Evolutionary conservation across 305 asterid genomes (phyloP), one percentile per base, ranked within the genome.

Genomic region (Fraxinus floribunda): DNA sequence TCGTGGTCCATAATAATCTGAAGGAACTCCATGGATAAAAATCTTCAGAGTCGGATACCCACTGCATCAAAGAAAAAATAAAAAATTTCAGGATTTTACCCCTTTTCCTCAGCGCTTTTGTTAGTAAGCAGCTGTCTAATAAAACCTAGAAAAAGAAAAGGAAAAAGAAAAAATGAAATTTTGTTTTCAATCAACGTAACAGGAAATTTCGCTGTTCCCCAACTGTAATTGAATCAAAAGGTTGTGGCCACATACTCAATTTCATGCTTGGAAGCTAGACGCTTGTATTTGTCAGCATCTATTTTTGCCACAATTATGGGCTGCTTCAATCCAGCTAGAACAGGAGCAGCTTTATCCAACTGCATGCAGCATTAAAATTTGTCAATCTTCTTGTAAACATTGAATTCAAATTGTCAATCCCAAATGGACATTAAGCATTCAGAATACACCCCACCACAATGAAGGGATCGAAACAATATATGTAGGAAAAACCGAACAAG

Each of bases 11-110:
- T 84, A 82, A 84, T 95, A 95, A 30, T 95, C 97, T 55, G 97
- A 89, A 77, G 98, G 89, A 78, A 95, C 94, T 86, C 97, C 98
- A 88, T 91, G 97, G 86, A 89, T 88, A 88, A 93, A 95, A 83
- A 95, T 83, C 93, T 92, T 95, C 74, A 94, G 87, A 77, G 99
- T 94, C 52, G 99, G 98, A 88, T 86, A 95, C 75, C 97, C 98
- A 84, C 99, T 95, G 96, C 91, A 94, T 84, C 52, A 80, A 86
- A 46, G 20, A 86, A 39, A 86, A 84, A 32, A 87, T 18, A 15
- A 73, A 26, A 66, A 66, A 9, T 35, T 78, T 78, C 73, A 85
- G 78, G 80, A 30, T 3, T 75, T 49, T 30, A 15, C 66, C 49
- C 44, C 55, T 66, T 29, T 11, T 71, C 36, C 77, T 29, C 57